phyloP scores from a whole-genome alignment of 192 early-diverging fungal genomes.

The Anaeromyces robustus region DNA sequence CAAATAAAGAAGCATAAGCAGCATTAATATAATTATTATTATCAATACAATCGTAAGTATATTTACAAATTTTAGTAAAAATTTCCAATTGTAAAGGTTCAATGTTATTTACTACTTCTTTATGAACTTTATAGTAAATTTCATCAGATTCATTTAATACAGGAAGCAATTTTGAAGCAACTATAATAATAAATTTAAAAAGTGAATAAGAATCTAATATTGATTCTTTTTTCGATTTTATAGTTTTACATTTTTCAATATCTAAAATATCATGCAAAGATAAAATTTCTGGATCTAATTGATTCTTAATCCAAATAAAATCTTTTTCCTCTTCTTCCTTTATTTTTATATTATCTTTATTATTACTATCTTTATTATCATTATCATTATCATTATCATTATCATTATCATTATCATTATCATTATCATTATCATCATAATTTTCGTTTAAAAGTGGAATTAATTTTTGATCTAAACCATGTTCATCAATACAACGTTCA shows the following conservation, averaged over 20 bases:
- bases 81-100: background rate
- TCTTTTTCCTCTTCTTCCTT: background rate
- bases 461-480: background rate
- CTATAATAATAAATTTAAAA: background rate
- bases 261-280: background rate
- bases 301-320: background rate
- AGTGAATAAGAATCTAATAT: background rate
- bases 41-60: background rate
- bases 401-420: background rate
- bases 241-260: background rate
- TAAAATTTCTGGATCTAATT: background rate
- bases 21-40: background rate
- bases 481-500: conserved; percentile 14
- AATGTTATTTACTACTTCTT: background rate
- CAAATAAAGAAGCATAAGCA: background rate
- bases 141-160: background rate
- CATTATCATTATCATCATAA: background rate
- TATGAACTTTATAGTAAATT: background rate
- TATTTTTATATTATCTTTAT: background rate
- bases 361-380: too few relatives aligned
- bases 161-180: background rate
- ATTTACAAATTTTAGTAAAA: background rate
- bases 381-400: too few relatives aligned
- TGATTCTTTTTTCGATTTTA: background rate
- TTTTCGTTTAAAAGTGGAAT: background rate